These are phyloP conservation scores for Bacterosira constricta DNA, from an alignment of 108 stramenopile species.

Conservation along the genomic window DNA sequence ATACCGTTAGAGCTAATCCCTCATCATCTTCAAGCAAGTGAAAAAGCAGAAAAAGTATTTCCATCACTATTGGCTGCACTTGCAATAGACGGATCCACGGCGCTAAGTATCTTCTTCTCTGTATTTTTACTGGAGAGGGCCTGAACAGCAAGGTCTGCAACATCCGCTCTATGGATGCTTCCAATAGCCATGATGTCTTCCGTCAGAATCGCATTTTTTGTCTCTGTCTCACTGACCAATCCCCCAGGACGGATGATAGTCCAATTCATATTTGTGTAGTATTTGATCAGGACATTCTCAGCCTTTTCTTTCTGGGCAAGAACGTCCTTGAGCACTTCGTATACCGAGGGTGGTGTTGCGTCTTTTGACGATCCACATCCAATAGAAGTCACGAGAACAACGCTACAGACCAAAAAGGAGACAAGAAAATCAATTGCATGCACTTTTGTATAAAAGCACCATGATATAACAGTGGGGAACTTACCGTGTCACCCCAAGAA, in stretches of 20 bases:
- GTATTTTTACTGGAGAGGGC: conserved; percentile 68
- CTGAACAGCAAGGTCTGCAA: conserved; percentile 79
- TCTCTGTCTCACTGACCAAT: conserved; percentile 69
- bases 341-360: conserved; percentile 82
- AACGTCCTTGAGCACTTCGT: conserved; percentile 81
- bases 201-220: conserved; percentile 88
- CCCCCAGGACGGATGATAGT: conserved; percentile 97
- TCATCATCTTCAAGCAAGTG: too few species aligned
- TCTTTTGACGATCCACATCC: conserved; percentile 90
- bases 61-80: conserved; percentile 59
- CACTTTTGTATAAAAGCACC: not conserved
- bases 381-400: conserved; percentile 90
- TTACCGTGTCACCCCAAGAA: conserved; percentile 86
- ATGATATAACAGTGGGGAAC: not conserved
- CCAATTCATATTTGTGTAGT: conserved; percentile 96
- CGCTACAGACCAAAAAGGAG: conserved; percentile 18
- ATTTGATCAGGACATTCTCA: conserved; percentile 81
- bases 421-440: too few species aligned
- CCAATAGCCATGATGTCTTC: conserved; percentile 88
- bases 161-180: conserved; percentile 90
- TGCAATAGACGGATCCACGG: conserved; percentile 75
- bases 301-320: conserved; percentile 61
- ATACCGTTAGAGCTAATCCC: too few species aligned
- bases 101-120: conserved; percentile 71
- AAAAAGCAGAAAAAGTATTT: conserved; percentile 55